phyloP scores from a whole-genome alignment of 1,284 basidiomycete species.

The Leccinum variabile region DNA sequence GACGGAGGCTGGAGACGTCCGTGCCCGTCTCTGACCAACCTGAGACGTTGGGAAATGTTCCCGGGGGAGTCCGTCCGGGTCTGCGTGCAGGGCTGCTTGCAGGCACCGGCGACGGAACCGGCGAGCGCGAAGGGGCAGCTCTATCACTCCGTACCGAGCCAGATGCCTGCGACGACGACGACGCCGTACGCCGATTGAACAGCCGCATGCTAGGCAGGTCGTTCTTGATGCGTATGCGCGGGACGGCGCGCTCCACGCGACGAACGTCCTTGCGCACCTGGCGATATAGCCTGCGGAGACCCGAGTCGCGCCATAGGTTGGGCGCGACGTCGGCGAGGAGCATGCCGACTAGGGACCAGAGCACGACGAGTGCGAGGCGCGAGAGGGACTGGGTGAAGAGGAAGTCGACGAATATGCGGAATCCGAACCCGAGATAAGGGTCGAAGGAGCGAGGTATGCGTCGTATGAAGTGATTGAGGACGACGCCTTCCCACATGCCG shows the following conservation, averaged over 20 bases:
- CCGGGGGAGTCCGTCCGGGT: conserved; percentile 30
- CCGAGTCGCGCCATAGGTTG: conserved; percentile 57
- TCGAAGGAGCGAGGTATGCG: conserved; percentile 56
- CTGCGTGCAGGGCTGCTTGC: conserved; percentile 20
- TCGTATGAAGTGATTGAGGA: conserved; percentile 66
- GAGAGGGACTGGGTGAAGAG: conserved; percentile 59
- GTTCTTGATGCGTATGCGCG: conserved; percentile 34
- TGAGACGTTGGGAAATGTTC: conserved; percentile 29
- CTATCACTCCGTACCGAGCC: conserved; percentile 35
- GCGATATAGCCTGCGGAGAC: conserved; percentile 55
- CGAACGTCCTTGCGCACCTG: conserved; percentile 48
- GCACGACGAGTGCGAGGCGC: conserved; percentile 54
- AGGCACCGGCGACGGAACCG: conserved; percentile 19
- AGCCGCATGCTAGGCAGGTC: conserved; percentile 33
- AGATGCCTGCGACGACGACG: conserved; percentile 5
- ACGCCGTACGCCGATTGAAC: conserved; percentile 20
- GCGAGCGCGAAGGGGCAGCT: conserved; percentile 30
- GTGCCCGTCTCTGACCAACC: conserved; percentile 35
- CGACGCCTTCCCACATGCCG: conserved; percentile 74
- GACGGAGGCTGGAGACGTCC: conserved; percentile 25
- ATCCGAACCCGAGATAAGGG: conserved; percentile 62
- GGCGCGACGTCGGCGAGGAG: conserved; percentile 66
- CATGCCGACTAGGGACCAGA: conserved; percentile 69
- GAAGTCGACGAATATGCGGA: conserved; percentile 68
- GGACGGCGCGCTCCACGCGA: conserved; percentile 32